These are phyloP conservation scores for Secale cereale DNA, from an alignment of 176 grass and related monocot genomes.

Conservation along the genomic window DNA sequence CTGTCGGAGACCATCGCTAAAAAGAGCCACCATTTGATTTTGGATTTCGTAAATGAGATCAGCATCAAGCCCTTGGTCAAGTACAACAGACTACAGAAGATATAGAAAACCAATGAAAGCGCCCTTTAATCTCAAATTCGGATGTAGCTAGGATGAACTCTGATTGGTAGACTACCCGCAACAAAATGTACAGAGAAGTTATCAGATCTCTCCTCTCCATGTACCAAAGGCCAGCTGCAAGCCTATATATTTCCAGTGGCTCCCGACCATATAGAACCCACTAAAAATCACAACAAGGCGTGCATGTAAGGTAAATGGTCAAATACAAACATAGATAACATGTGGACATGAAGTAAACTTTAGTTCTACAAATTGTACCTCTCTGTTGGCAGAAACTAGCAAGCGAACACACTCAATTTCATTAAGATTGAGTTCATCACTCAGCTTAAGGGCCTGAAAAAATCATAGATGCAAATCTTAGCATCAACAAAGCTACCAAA, in stretches of 20 bases:
- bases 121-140: too few relatives aligned
- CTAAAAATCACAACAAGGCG: constrained; percentile 33
- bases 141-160: too few relatives aligned
- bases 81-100: constrained; percentile 71
- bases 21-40: constrained; percentile 67
- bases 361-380: constrained; percentile 46
- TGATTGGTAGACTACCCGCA: too few relatives aligned
- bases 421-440: constrained; percentile 94
- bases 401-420: constrained; percentile 90
- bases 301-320: constrained; percentile 15
- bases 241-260: too few relatives aligned
- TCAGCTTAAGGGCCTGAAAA: constrained; percentile 84
- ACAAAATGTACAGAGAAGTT: too few relatives aligned
- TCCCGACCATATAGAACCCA: constrained; percentile 85
- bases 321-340: constrained; percentile 6
- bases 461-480: background rate
- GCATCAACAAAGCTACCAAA: background rate
- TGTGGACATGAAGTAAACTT: background rate
- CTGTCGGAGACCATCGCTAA: constrained; percentile 66
- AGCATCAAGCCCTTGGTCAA: constrained; percentile 81
- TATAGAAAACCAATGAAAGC: constrained; percentile 10
- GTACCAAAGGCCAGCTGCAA: too few relatives aligned
- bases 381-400: constrained; percentile 77
- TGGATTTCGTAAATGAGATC: constrained; percentile 85
- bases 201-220: too few relatives aligned